Evolutionary conservation across 495 filamentous ascomycete genomes (phyloP).

Genomic region (Neurospora hispaniola): DNA sequence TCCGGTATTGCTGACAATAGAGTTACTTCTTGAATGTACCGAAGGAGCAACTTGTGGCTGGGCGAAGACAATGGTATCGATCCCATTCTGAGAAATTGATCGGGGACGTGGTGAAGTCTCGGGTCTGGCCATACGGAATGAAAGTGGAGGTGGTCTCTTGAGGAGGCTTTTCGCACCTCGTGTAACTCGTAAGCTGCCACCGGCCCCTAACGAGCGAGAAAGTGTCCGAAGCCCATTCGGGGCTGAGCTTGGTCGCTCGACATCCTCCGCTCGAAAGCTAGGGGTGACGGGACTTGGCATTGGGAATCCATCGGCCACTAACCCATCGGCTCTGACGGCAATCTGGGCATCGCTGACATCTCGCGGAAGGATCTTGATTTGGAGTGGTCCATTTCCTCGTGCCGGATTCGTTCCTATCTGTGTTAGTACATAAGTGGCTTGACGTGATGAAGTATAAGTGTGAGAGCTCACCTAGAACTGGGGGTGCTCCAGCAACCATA

Average conservation of each 20-base stretch:
- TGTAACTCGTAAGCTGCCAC: not conserved
- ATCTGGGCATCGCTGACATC: slow-evolving; percentile 18
- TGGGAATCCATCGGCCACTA: not conserved
- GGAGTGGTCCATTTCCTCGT: slow-evolving; percentile 18
- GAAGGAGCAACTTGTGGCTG: not conserved
- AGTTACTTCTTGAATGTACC: slow-evolving; percentile 11
- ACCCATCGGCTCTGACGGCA: not conserved
- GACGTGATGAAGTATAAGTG: slow-evolving; percentile 15
- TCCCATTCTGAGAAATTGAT: slow-evolving; percentile 7
- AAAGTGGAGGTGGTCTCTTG: slow-evolving; percentile 16
- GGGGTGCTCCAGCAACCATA: slow-evolving; percentile 16
- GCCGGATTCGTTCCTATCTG: slow-evolving; percentile 23
- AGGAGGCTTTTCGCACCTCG: slow-evolving; percentile 4
- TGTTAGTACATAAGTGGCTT: slow-evolving; percentile 14
- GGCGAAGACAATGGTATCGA: slow-evolving; percentile 10
- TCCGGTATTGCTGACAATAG: slow-evolving; percentile 12
- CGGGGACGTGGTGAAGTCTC: slow-evolving; percentile 4
- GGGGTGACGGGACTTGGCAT: slow-evolving; percentile 16
- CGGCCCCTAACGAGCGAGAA: slow-evolving; percentile 1
- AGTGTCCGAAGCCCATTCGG: slow-evolving; percentile 11
- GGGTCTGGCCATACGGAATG: slow-evolving; percentile 13
- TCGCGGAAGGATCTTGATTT: slow-evolving; percentile 20
- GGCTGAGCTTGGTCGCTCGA: slow-evolving; percentile 31
- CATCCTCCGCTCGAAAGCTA: slow-evolving; percentile 12
- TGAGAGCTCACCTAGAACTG: slow-evolving; percentile 26